phyloP scores from a whole-genome alignment of 2,329 filamentous ascomycete genomes.

The Aspergillus chevalieri region DNA sequence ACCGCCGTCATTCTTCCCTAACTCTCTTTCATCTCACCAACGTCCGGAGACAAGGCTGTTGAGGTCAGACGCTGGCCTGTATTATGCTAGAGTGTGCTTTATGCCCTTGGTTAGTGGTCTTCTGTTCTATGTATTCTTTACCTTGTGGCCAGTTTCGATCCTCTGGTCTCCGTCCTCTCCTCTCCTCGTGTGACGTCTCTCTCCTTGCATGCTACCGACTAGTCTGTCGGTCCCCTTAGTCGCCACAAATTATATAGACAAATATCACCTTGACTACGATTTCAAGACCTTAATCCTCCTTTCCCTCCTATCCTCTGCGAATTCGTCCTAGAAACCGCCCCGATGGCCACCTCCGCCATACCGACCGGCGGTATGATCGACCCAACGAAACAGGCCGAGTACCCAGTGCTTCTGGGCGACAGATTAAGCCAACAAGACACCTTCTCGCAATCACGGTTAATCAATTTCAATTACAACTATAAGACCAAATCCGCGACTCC shows the following conservation, averaged over 20 bases:
- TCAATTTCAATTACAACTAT: constrained; percentile 43
- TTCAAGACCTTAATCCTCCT: not conserved
- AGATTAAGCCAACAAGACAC: constrained; percentile 28
- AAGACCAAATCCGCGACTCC: constrained; percentile 38
- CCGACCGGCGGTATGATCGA: constrained; percentile 33
- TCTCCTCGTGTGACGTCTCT: constrained; percentile 12
- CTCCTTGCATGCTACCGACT: constrained; percentile 13
- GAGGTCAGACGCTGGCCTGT: not conserved
- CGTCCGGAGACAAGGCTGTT: not conserved
- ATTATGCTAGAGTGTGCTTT: not conserved
- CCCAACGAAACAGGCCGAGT: constrained; percentile 41
- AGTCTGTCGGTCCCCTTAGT: constrained; percentile 1
- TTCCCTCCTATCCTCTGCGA: not conserved
- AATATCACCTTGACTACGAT: not conserved
- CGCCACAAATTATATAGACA: constrained; percentile 1
- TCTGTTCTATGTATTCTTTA: not conserved
- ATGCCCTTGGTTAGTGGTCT: not conserved
- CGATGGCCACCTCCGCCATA: constrained; percentile 29
- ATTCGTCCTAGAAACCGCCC: constrained; percentile 3
- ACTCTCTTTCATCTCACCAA: not conserved
- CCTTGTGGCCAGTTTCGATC: constrained; percentile 7
- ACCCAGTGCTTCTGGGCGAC: constrained; percentile 42
- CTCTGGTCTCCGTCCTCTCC: constrained; percentile 3
- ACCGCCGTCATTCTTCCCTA: constrained; percentile 6
- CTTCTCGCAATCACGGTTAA: constrained; percentile 18